Evolutionary conservation across 495 filamentous ascomycete genomes (phyloP), one percentile per base, ranked within the genome.

Genomic region (Penicillium coprophilum): DNA sequence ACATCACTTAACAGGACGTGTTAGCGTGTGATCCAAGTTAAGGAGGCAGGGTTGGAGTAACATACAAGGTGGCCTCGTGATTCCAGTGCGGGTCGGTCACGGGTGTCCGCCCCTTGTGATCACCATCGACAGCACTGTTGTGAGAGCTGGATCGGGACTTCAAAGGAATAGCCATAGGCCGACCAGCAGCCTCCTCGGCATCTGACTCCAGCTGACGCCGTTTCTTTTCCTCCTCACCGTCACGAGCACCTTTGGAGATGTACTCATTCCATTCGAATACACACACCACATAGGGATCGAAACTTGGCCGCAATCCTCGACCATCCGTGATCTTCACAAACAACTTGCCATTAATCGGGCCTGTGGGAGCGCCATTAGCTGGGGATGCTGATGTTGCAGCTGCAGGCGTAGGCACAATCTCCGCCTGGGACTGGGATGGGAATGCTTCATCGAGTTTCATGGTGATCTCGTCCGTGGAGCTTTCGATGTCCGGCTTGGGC

Each of bases 261-360:
- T 92, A 87, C 68, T 98, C 95, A 63, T 92, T 94, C 71, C 90
- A 90, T 68, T 98, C 94, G 64, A 97, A 98, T 23, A 96, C 92
- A 40, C 91, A 96, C 13, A 98, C 92, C 20, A 96, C 91, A 66
- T 97, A 98, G 2, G 94, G 94, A 64, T 96, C 88, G 38, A 83
- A 81, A 66, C 91, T 91, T 11, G 86, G 89, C 49, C 87, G 81
- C 24, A 98, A 72, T 3, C 89, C 90, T 62, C 89, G 82, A 31
- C 87, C 94, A 72, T 96, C 90, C 52, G 84, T 76, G 30, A 98
- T 92, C 58, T 87, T 90, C 52, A 98, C 89, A 30, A 87, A 88
- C 19, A 98, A 79, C 70, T 96, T 96, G 24, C 94, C 94, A 68
- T 89, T 94, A 23, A 90, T 80, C 11, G 85, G 77, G n/a, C 87